These are phyloP conservation scores for Coemansia sp. DNA, from an alignment of 192 early-diverging fungal species.

Conservation along the genomic window DNA sequence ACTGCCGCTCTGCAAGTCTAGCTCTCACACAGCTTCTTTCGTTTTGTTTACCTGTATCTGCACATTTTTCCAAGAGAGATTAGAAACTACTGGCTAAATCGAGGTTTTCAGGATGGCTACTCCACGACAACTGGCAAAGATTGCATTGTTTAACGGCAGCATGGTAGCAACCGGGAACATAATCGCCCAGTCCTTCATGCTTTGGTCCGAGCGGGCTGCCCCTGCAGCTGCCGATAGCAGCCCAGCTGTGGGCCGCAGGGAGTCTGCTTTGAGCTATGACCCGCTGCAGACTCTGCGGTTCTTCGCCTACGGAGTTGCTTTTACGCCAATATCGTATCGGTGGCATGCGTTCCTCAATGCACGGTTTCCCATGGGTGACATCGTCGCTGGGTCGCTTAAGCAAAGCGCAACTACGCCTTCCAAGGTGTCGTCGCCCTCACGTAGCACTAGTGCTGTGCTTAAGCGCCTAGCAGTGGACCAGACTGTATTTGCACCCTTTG, in stretches of 20 bases:
- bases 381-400: background rate
- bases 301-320: conserved; percentile 36
- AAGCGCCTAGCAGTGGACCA: conserved; percentile 47
- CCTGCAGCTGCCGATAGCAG: background rate
- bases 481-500: conserved; percentile 37
- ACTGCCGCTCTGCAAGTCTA: background rate
- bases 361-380: conserved; percentile 23
- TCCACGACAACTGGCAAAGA: conserved; percentile 16
- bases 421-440: background rate
- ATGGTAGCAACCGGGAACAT: conserved; percentile 35
- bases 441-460: conserved; percentile 10
- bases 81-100: background rate
- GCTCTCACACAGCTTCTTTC: background rate
- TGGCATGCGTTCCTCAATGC: conserved; percentile 49
- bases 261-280: conserved; percentile 12
- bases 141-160: conserved; percentile 37
- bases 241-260: background rate
- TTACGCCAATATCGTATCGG: conserved; percentile 26
- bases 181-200: conserved; percentile 29
- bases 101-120: background rate
- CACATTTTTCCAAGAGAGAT: background rate
- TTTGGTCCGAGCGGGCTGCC: conserved; percentile 1
- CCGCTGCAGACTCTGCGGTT: conserved; percentile 31
- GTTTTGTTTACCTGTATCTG: background rate
- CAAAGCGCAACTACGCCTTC: background rate